Conservation (phyloP, 2,329 filamentous ascomycete genomes). For the Pezicula carpinea region DNA sequence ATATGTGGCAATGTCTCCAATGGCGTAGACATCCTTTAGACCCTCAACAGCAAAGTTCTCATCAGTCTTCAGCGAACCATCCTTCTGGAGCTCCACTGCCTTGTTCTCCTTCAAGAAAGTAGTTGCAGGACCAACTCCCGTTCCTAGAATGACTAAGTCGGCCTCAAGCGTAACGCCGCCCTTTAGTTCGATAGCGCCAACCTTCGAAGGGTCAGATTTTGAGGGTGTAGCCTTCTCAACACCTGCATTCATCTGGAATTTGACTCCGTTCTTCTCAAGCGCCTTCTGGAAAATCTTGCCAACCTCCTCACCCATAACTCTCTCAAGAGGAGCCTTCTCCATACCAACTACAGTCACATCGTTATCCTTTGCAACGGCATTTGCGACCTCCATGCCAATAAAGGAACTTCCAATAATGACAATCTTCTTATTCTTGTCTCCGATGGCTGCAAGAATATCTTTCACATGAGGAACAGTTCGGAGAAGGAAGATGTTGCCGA, state of each 20-base stretch:
- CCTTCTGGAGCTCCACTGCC: conserved; percentile 65
- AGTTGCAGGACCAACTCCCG: conserved; percentile 83
- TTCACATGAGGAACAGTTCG: conserved; percentile 73
- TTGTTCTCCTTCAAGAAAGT: conserved; percentile 73
- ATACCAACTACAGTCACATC: conserved; percentile 82
- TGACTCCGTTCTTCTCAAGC: conserved; percentile 81
- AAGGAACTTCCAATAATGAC: conserved; percentile 91
- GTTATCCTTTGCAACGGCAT: conserved; percentile 75
- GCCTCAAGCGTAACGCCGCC: conserved; percentile 81
- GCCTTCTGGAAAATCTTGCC: conserved; percentile 75
- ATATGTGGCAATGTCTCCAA: conserved; percentile 93
- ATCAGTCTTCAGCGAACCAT: conserved; percentile 82
- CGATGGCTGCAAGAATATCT: conserved; percentile 73
- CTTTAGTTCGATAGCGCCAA: conserved; percentile 78
- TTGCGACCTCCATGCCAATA: conserved; percentile 97
- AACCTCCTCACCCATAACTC: conserved; percentile 77
- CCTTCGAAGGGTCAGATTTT: conserved; percentile 59
- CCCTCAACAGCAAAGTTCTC: conserved; percentile 73
- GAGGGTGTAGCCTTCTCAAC: conserved; percentile 82
- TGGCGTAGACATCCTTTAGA: conserved; percentile 79
- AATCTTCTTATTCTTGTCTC: conserved; percentile 83
- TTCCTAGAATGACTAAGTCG: conserved; percentile 86
- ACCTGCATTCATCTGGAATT: conserved; percentile 75
- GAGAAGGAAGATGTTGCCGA: conserved; percentile 83
- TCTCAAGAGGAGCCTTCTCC: conserved; percentile 79